Evolutionary conservation across 2,329 filamentous ascomycete species (phyloP), one percentile per base, ranked within the genome.

Genomic region (Alternaria brassicicola): DNA sequence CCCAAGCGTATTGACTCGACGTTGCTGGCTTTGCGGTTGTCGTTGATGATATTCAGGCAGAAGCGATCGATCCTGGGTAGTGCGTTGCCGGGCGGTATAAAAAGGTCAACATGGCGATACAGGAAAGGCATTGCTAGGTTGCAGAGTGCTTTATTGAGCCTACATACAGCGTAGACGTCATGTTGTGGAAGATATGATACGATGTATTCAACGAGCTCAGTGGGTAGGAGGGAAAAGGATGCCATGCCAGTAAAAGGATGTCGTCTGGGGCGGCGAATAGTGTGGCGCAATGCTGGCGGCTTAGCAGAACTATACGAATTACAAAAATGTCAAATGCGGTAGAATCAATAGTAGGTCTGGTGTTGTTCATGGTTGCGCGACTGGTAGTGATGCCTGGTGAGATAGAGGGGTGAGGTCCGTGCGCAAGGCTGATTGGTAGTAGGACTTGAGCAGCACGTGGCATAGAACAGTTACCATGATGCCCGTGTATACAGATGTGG

Each of bases 31-130:
- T 62, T 60, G 17, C 57, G 60, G 17, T 30, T 23, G 15, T 69
- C 56, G 21, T 59, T 50, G 9, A 69, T 52, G 17, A 73, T 58
- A 26, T 63, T 67, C 28, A 70, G 59, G 55, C 68, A 71, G 39
- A 73, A 68, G 13, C 42, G 46, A 41, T 73, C 69, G 36, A 73
- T 68, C 19, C 65, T 66, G 15, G 69, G 69, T n/a, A 69, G 31
- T 21, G 38, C 61, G 30, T 63, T 48, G 23, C 57, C 61, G 2
- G 63, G 46, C 4, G 49, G 57, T 26, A 71, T 64, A 13, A 62
- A 60, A 3, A 73, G 58, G 52, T 72, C 63, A 19, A 72, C 59
- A 50, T 72, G 57, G 4, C 64, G 62, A 39, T 73, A 73, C 2
- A 74, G 48, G 19, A 65, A 61, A 2, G 69, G 62, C 9, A 55